Base-by-base conservation (phyloP, 305 asterid species). In the Fraxinus sp. region DNA sequence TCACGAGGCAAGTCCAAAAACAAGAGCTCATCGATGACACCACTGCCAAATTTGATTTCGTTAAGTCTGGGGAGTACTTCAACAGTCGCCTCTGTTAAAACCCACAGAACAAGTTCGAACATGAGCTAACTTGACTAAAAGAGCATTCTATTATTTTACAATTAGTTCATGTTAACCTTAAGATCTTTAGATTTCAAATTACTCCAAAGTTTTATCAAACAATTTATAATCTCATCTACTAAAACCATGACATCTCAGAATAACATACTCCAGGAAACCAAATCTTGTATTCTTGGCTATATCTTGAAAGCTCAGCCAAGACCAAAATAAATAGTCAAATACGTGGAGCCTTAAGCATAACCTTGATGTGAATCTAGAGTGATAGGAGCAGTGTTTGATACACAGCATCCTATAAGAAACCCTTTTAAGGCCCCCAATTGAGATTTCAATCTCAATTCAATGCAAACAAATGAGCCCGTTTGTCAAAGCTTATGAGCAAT, bases 1-100 rank as follows among this genome's bases (percentile, higher is more conserved):
- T 96, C 99, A 33, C 96, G 94, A 4, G 99, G 99, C 91, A 93
- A 87, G 87, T 96, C 98, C 91, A 96, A 90, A 92, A 90, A 96
- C 85, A 94, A 87, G 79, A 92, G 98, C 88, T 96, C 99, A 33
- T 94, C 97, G 6, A 93, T 83, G 57, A 96, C 93, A 43, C 99
- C 99, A 81, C 97, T 94, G 75, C 96, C 93, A 81, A 94, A 96
- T 86, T 96, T 94, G 88, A 96, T 94, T 87, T 96, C 99, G 80
- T 92, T 92, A 22, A 96, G 98, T 85, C 99, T 91, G 18, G 98
- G 97, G 75, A 95, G 97, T 82, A 95, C 97, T 92, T 94, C 98
- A 85, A 89, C 93, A 82, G 99, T 94, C 64, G 98, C 99, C 90
- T 96, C 99, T 96, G 95, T 81, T 74, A 16, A 81, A 80, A 74